Evolutionary conservation across 2,329 filamentous ascomycete genomes (phyloP).

Genomic region (Epichloe glyceriae): DNA sequence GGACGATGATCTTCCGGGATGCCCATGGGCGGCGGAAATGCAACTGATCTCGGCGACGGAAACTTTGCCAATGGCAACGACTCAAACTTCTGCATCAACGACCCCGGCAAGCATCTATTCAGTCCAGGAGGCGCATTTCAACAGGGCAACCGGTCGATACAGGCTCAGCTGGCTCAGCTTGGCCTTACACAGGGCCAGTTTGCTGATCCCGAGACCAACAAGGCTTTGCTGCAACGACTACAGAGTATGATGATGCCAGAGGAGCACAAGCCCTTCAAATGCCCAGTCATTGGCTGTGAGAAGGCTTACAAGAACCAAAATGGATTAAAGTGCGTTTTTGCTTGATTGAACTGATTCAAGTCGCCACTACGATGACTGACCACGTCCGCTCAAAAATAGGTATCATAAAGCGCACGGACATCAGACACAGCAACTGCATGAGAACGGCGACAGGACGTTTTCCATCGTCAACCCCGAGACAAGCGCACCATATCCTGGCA

Average conservation of each 20-base stretch:
- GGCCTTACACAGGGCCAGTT: slow-evolving; percentile 67
- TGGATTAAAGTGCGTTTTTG: slow-evolving; percentile 66
- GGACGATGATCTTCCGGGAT: slow-evolving; percentile 58
- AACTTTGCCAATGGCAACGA: slow-evolving; percentile 36
- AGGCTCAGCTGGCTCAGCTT: slow-evolving; percentile 57
- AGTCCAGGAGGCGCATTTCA: slow-evolving; percentile 67
- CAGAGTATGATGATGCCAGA: slow-evolving; percentile 59
- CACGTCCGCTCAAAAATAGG: slow-evolving; percentile 20
- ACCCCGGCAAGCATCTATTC: slow-evolving; percentile 87
- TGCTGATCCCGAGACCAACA: slow-evolving; percentile 61
- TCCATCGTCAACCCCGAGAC: slow-evolving; percentile 97
- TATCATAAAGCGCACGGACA: slow-evolving; percentile 77
- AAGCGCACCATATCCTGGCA: slow-evolving; percentile 85
- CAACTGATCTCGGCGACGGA: slow-evolving; percentile 36
- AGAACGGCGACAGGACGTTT: slow-evolving; percentile 93
- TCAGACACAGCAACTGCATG: slow-evolving; percentile 89
- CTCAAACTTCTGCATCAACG: slow-evolving; percentile 60
- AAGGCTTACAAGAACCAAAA: slow-evolving; percentile 99
- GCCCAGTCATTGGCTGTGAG: slow-evolving; percentile 94
- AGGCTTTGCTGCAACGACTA: slow-evolving; percentile 41
- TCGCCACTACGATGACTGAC: neutral
- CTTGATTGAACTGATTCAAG: neutral
- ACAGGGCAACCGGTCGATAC: slow-evolving; percentile 49
- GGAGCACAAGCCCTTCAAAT: slow-evolving; percentile 95
- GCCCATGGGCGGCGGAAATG: slow-evolving; percentile 46